Conservation (phyloP, 768 basidiomycete genomes). For the Leccinum barrowsii region DNA sequence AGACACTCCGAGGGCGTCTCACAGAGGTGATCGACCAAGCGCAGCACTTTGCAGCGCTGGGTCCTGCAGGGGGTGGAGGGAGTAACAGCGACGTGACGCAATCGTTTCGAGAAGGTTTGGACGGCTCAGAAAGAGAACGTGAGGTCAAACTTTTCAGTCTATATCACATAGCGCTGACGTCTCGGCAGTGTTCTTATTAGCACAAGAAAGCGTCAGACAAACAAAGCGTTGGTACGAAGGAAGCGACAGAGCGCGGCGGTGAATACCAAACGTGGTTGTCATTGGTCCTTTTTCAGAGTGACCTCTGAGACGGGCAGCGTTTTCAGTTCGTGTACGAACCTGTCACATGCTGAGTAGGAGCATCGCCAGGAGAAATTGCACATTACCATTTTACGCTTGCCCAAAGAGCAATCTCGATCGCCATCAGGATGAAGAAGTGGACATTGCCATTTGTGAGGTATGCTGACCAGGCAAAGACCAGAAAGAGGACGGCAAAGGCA, state of each 20-base stretch:
- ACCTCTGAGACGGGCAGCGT: slow-evolving; percentile 26
- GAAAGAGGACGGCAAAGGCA: slow-evolving; percentile 53
- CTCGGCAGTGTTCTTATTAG: slow-evolving; percentile 72
- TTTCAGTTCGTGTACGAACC: slow-evolving; percentile 66
- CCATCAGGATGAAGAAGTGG: slow-evolving; percentile 65
- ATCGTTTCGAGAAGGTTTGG: slow-evolving; percentile 85
- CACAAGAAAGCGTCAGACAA: slow-evolving; percentile 74
- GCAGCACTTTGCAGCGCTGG: slow-evolving; percentile 78
- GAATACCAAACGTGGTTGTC: slow-evolving; percentile 16
- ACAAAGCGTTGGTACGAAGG: slow-evolving; percentile 87
- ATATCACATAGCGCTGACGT: slow-evolving; percentile 5
- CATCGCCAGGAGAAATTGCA: background rate
- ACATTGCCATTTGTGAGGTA: slow-evolving; percentile 60
- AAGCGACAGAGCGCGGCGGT: slow-evolving; percentile 52
- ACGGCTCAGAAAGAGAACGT: slow-evolving; percentile 91
- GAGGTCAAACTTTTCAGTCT: slow-evolving; percentile 31
- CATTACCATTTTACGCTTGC: slow-evolving; percentile 76
- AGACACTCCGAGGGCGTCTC: slow-evolving; percentile 77
- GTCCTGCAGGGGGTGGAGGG: slow-evolving; percentile 51
- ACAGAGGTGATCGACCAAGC: slow-evolving; percentile 84
- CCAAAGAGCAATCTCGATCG: slow-evolving; percentile 69
- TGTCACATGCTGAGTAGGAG: slow-evolving; percentile 29
- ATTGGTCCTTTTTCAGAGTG: slow-evolving; percentile 26
- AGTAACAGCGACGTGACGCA: slow-evolving; percentile 59
- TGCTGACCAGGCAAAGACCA: slow-evolving; percentile 57